Evolutionary conservation across 129 eudicot species (phyloP).

Genomic region (sunflower (Helianthus annuus)): DNA sequence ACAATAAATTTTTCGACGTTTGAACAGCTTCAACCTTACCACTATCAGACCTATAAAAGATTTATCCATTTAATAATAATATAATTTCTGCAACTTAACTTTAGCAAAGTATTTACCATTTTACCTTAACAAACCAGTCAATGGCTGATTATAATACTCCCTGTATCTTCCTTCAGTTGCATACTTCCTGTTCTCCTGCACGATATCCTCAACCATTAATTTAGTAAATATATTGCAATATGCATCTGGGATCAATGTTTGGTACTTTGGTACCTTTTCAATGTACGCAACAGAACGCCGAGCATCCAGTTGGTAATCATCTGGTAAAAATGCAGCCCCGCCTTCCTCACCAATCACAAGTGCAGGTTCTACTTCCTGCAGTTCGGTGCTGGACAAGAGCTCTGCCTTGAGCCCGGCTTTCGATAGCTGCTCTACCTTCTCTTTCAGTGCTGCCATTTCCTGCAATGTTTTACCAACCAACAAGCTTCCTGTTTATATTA

Average conservation of each 20-base stretch:
- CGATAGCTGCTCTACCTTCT: conserved; percentile 56
- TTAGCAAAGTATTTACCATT: not conserved
- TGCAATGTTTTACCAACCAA: conserved; percentile 77
- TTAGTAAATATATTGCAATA: conserved; percentile 4
- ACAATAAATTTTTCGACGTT: conserved; percentile 62
- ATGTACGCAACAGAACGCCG: conserved; percentile 68
- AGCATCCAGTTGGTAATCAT: conserved; percentile 90
- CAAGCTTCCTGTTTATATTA: conserved; percentile 69
- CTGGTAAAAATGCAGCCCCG: conserved; percentile 80
- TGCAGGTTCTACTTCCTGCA: conserved; percentile 67
- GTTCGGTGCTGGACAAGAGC: conserved; percentile 55
- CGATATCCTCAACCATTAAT: conserved; percentile 13
- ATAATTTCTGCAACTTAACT: not conserved
- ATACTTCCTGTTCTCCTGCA: conserved; percentile 71
- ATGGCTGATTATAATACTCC: conserved; percentile 89
- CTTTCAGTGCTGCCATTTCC: conserved; percentile 49
- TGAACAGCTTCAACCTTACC: conserved; percentile 78
- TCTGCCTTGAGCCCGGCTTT: conserved; percentile 76
- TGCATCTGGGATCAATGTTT: not conserved
- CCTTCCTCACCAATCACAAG: conserved; percentile 62
- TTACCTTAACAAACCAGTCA: conserved; percentile 66
- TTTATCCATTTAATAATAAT: conserved; percentile 9
- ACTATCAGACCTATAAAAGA: conserved; percentile 54
- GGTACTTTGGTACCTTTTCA: conserved; percentile 63
- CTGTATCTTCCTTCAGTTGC: conserved; percentile 75